phyloP scores from a whole-genome alignment of 768 basidiomycete genomes.

The Rhizopogon vesiculosus region DNA sequence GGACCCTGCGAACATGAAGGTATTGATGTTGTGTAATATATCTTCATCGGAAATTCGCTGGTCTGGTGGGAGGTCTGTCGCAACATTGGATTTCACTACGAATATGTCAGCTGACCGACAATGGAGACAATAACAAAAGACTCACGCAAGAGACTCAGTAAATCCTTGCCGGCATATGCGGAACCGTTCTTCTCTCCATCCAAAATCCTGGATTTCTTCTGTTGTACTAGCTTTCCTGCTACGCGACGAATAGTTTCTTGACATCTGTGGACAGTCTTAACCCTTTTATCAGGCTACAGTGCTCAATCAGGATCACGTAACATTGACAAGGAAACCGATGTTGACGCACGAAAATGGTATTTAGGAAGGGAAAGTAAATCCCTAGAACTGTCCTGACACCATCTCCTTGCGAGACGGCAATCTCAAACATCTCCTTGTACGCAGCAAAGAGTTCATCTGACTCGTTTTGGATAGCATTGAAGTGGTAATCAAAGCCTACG shows the following conservation, averaged over 20 bases:
- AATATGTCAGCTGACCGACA: conserved; percentile 6
- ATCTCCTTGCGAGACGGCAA: conserved; percentile 55
- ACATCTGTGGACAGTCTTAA: conserved; percentile 48
- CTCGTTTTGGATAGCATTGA: conserved; percentile 78
- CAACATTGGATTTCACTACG: conserved; percentile 79
- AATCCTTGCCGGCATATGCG: conserved; percentile 60
- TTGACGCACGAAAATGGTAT: conserved; percentile 50
- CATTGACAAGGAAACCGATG: background rate
- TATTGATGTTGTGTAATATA: conserved; percentile 80
- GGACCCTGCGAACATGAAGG: conserved; percentile 88
- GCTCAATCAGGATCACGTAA: background rate
- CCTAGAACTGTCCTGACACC: conserved; percentile 41
- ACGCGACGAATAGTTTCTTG: conserved; percentile 61
- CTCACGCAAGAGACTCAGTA: conserved; percentile 75
- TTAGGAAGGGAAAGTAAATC: conserved; percentile 56
- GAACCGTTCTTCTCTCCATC: conserved; percentile 51
- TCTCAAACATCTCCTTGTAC: conserved; percentile 82
- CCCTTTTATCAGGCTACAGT: conserved; percentile 48
- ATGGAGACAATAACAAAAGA: conserved; percentile 6
- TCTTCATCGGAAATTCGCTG: conserved; percentile 85
- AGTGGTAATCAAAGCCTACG: conserved; percentile 80
- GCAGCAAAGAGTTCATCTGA: conserved; percentile 74
- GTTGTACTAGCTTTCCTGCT: conserved; percentile 71
- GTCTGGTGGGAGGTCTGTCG: conserved; percentile 61
- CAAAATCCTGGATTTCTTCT: conserved; percentile 72